Percentiles rank a stretch among this genome's conserved stretches.
phyloP scores from a whole-genome alignment of 345 rosid genomes.

The Salix purpurea region DNA sequence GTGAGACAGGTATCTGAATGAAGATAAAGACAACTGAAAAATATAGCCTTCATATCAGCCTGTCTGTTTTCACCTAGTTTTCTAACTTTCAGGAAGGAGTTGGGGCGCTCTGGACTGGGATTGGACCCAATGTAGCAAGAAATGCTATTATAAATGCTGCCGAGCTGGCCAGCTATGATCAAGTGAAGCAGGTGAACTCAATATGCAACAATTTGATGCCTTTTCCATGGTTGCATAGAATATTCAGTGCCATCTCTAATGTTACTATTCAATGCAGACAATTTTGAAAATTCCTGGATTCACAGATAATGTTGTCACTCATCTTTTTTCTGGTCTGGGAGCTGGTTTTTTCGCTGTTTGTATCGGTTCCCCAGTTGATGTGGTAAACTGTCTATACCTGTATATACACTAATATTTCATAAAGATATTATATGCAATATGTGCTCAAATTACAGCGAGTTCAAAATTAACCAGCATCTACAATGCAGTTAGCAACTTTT shows the following conservation, averaged over 20 bases:
- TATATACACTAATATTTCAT: background rate
- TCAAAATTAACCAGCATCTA: background rate
- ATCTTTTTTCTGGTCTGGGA: slow-evolving; percentile 87
- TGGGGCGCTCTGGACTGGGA: slow-evolving; percentile 90
- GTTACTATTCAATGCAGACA: slow-evolving; percentile 44
- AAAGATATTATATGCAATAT: background rate
- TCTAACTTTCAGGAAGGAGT: slow-evolving; percentile 73
- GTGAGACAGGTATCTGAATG: slow-evolving; percentile 64
- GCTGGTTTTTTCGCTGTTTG: slow-evolving; percentile 98
- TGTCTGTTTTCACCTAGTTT: slow-evolving; percentile 20
- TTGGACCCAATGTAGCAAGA: slow-evolving; percentile 92
- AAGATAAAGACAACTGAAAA: slow-evolving; percentile 11
- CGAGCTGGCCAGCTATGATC: slow-evolving; percentile 96
- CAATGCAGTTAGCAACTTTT: background rate
- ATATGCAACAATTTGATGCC: background rate
- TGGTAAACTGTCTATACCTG: slow-evolving; percentile 48
- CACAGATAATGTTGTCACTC: slow-evolving; percentile 86
- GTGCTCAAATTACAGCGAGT: background rate
- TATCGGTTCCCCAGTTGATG: slow-evolving; percentile 98
- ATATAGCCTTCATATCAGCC: slow-evolving; percentile 1
- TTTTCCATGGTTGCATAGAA: slow-evolving; percentile 1
- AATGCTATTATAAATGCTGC: slow-evolving; percentile 97
- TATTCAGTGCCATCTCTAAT: slow-evolving; percentile 10
- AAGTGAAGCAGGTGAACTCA: slow-evolving; percentile 72
- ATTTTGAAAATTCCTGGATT: slow-evolving; percentile 95